Evolutionary conservation across 495 filamentous ascomycete genomes (phyloP), one percentile per base, ranked within the genome.

Genomic region (Poronia punctata): DNA sequence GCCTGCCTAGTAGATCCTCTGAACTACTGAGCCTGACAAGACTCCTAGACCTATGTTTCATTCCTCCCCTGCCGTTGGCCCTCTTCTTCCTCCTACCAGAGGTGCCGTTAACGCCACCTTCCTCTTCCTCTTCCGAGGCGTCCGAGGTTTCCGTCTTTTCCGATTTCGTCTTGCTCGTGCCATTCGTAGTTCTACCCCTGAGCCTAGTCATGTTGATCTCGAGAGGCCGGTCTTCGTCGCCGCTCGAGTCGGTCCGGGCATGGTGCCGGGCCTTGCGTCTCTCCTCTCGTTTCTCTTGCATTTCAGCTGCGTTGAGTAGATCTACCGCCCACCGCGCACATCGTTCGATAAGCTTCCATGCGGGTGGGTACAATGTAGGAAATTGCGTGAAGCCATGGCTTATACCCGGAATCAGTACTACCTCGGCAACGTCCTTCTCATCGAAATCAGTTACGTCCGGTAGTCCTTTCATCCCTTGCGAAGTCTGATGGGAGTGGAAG

Each of bases 301-400:
- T 48, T 3, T 82, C 77, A 1, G 60, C 58, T 18, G 59, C 51
- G 3, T 69, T 71, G 34, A 95, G 86, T 2, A 84, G 65, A 4
- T 83, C 78, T 25, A 77, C 72, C 24, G 94, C 80, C 92, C 93
- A 97, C 5, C 66, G 54, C 0, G 76, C 79, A 46, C 83, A 83
- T 7, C 79, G 76, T 23, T 78, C 72, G 48, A 96, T 84, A 49
- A 89, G 76, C 45, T 80, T 79, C 80, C 84, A 88, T 5, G 81
- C 88, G 16, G 92, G 86, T 0, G 88, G 88, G 49, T 89, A 97
- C 5, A 95, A 65, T 3, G 74, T 66, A 0, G 82, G 86, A 62
- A 98, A 95, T 55, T 95, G 88, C 48, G 95, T 55, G 57, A 98
- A 97, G 1, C 92, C 92, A 53, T 98, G 92, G 7, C 78, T 84